A percentile compares a stretch with the other conserved stretches of the same genome.
phyloP scores from a whole-genome alignment of 768 basidiomycete genomes.

The Suillus subalutaceus region DNA sequence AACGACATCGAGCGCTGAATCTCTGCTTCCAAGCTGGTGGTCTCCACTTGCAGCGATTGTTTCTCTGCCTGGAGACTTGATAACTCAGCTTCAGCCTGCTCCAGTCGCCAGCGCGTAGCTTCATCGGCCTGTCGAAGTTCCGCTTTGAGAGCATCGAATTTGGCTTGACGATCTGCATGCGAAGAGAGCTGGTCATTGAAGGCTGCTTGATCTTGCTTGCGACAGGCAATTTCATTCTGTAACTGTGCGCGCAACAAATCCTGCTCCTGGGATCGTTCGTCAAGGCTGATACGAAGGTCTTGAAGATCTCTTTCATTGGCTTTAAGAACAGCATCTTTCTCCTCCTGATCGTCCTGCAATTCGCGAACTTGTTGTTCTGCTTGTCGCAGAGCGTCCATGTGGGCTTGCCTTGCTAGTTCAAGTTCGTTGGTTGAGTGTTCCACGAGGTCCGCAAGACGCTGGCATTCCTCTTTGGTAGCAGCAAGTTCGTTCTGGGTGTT shows the following conservation, averaged over 20 bases:
- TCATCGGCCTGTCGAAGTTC: slow-evolving; percentile 41
- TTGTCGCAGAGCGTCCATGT: slow-evolving; percentile 33
- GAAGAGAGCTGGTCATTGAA: slow-evolving; percentile 28
- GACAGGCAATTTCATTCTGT: slow-evolving; percentile 39
- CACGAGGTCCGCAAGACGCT: slow-evolving; percentile 30
- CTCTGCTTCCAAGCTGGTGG: slow-evolving; percentile 65
- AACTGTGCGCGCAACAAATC: slow-evolving; percentile 40
- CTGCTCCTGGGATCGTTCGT: slow-evolving; percentile 39
- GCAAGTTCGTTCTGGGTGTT: slow-evolving; percentile 25
- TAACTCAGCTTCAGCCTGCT: slow-evolving; percentile 40
- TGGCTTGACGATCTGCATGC: slow-evolving; percentile 28
- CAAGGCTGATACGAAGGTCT: slow-evolving; percentile 40
- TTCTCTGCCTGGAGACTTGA: slow-evolving; percentile 53
- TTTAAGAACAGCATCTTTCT: slow-evolving; percentile 30
- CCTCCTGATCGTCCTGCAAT: slow-evolving; percentile 32
- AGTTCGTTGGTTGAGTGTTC: slow-evolving; percentile 28
- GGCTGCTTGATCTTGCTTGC: slow-evolving; percentile 34
- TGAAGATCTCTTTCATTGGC: slow-evolving; percentile 35
- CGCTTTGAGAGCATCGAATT: slow-evolving; percentile 36
- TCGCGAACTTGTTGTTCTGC: slow-evolving; percentile 23
- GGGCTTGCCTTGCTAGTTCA: slow-evolving; percentile 26
- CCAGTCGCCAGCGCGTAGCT: slow-evolving; percentile 42
- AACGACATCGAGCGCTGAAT: slow-evolving; percentile 65
- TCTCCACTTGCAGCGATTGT: slow-evolving; percentile 51
- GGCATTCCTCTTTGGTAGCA: slow-evolving; percentile 25